Base-by-base conservation (phyloP, 106 monocot species). In the Vanilla planifolia region DNA sequence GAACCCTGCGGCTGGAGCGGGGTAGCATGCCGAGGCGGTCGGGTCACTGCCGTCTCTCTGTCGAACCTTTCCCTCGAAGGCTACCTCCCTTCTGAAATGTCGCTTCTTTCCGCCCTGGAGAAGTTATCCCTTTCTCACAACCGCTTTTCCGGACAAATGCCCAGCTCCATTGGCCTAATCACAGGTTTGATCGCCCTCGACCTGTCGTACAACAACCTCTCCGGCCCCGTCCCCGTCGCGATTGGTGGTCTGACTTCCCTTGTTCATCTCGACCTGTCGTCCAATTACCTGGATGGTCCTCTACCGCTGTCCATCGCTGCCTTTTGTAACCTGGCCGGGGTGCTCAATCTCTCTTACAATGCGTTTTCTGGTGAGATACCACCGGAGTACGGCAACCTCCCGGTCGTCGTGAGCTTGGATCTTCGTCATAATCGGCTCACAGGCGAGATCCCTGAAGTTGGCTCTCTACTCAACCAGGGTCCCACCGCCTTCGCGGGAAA, bases 401-500 rank as follows among this genome's bases (percentile, higher is more conserved):
- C 91, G 11, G 84, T 91, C 8, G 63, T 65, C 24, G 79, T 91
- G 28, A 88, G 84, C 60, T 70, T 98, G n/a, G 96, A 98, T 39
- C 76, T 98, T 58, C 66, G 81, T 0, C 51, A 53, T 26, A 98
- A 98, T 60, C 70, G 73, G 37, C 81, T 91, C 81, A 75, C 81
- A 39, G 91, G 96, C 43, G 79, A 88, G 77, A 82, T 98, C 34
- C 96, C 91, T 0, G 76, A 79, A 70, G 79, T 81, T 1, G 96
- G 96, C 14, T 77, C 91, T 5, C 73, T 91, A 15, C 48, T 98
- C 14, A 98, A 85, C 66, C 96, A 98, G 59, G 96, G 96, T 3
- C 93, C 93, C 9, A 88, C 93, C 20, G 93, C 93, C 0, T 93
- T 93, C 66, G 55, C 73, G 36, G 82, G 77, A 0, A 93, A 93